Conservation (phyloP, 495 filamentous ascomycete genomes). For the Cercophora samala region DNA sequence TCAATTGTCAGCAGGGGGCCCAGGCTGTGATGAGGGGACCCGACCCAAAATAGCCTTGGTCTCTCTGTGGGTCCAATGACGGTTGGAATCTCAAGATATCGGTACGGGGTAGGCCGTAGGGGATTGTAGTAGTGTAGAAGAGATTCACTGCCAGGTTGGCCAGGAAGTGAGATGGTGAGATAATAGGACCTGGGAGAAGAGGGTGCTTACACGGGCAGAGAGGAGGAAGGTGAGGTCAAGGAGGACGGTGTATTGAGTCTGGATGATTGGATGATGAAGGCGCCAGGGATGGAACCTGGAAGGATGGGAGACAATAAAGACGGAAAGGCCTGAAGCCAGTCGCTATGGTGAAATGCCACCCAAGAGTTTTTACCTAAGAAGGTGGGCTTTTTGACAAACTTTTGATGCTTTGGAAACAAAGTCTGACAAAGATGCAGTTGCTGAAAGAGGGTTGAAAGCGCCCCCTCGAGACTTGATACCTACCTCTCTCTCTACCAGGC, state of each 20-base stretch:
- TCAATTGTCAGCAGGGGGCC: constrained; percentile 24
- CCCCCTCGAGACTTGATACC: background rate
- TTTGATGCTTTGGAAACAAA: background rate
- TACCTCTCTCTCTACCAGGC: too few species aligned
- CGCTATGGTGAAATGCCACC: background rate
- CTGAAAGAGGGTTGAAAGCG: too few species aligned
- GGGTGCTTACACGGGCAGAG: background rate
- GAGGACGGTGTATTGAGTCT: too few species aligned
- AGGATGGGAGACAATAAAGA: background rate
- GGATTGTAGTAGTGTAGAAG: too few species aligned
- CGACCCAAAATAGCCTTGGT: constrained; percentile 31
- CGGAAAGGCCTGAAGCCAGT: background rate
- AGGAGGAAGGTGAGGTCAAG: too few species aligned
- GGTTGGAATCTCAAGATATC: background rate
- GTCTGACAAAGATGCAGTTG: background rate
- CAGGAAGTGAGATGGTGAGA: background rate
- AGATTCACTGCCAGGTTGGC: background rate
- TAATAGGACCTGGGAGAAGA: background rate
- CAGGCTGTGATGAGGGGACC: constrained; percentile 11
- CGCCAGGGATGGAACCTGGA: background rate
- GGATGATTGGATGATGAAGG: background rate
- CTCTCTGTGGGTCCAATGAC: background rate
- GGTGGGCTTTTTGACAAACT: background rate
- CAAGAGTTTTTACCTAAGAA: background rate
- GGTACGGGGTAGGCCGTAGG: too few species aligned